These are phyloP conservation scores for Inga leiocalycina DNA, from an alignment of 306 rosid species.

Conservation along the genomic window DNA sequence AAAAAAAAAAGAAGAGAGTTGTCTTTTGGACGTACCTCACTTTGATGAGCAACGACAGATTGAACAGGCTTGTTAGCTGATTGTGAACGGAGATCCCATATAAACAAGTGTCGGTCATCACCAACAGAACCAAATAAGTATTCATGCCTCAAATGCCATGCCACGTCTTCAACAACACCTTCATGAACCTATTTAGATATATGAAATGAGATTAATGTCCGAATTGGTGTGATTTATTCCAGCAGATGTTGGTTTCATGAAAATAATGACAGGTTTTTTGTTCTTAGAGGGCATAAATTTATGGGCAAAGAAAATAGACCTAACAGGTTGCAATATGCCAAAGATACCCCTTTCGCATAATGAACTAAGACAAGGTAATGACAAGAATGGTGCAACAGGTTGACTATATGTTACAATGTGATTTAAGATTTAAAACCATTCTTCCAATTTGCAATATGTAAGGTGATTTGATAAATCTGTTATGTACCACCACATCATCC, in stretches of 20 bases:
- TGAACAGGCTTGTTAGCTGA: constrained; percentile 85
- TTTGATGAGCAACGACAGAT: constrained; percentile 89
- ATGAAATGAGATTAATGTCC: constrained; percentile 14
- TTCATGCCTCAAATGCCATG: constrained; percentile 99
- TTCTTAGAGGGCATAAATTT: not conserved
- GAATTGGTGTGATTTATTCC: not conserved
- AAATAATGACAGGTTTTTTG: not conserved
- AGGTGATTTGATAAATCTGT: not conserved
- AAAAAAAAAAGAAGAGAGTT: not conserved
- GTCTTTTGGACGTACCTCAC: constrained; percentile 64
- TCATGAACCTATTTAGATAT: constrained; percentile 70
- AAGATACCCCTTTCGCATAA: not conserved
- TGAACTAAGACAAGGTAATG: not conserved
- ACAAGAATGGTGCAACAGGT: not conserved
- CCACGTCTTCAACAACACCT: constrained; percentile 97
- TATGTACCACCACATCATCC: not conserved
- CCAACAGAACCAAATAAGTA: constrained; percentile 98
- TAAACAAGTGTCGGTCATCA: constrained; percentile 81
- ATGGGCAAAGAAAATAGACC: not conserved
- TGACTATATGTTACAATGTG: not conserved
- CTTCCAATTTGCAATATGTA: not conserved
- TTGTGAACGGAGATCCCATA: constrained; percentile 95
- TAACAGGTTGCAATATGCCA: not conserved
- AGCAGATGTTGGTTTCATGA: not conserved
- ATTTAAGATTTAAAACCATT: not conserved